phyloP scores from a whole-genome alignment of 2,329 filamentous ascomycete genomes.

The Penicillium vulpinum region DNA sequence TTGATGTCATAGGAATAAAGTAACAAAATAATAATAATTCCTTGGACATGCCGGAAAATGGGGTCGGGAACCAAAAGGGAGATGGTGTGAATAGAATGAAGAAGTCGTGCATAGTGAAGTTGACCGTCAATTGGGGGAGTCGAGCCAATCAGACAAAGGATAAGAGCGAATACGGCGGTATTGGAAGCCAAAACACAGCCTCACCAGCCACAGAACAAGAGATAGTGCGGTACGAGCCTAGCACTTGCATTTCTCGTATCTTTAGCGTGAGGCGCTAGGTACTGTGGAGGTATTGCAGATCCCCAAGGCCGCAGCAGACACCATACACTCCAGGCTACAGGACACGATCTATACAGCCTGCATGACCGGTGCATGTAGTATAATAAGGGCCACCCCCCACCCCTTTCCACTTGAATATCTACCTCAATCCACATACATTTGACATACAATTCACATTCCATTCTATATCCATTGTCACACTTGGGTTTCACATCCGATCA shows the following conservation, averaged over 20 bases:
- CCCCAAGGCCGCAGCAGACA: background rate
- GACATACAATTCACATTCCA: background rate
- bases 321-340: slow-evolving; percentile 19
- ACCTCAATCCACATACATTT: background rate
- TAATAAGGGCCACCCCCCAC: background rate
- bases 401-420: background rate
- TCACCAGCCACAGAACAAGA: slow-evolving; percentile 13
- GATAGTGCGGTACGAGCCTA: background rate
- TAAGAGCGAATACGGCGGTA: slow-evolving; percentile 10
- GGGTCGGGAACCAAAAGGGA: slow-evolving; percentile 2
- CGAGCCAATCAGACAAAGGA: slow-evolving; percentile 14
- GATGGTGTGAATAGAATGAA: background rate
- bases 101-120: background rate
- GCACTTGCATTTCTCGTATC: background rate
- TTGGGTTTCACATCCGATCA: background rate
- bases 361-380: slow-evolving; percentile 13
- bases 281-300: slow-evolving; percentile 5
- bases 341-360: background rate
- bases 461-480: background rate
- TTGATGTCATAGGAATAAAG: slow-evolving; percentile 2
- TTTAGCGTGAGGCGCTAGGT: slow-evolving; percentile 6
- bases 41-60: background rate
- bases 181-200: slow-evolving; percentile 18
- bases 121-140: background rate
- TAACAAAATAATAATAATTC: background rate